Evolutionary conservation across 2,329 filamentous ascomycete genomes (phyloP), one percentile per base, ranked within the genome.

Genomic region (Fusarium staphyleae): DNA sequence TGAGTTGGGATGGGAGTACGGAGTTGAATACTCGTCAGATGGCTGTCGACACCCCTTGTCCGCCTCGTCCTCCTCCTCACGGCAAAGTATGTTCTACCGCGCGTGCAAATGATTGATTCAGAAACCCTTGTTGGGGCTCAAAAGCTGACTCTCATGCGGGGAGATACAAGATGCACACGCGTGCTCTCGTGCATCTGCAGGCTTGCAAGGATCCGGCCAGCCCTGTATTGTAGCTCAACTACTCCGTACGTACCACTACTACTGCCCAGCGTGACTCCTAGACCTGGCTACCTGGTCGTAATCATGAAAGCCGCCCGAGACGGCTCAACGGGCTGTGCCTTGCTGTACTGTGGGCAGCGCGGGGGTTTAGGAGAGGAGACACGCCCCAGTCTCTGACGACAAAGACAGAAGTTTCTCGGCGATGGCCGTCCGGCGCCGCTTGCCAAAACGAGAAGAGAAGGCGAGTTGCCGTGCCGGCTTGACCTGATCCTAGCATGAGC

Each of bases 351-450:
- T 22, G 47, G 39, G 26, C 32, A 36, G 22, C 22, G 42, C 42
- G 42, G 32, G 42, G 42, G 19, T 14, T 46, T 29, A 34, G 8
- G 18, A 44, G 22, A 44, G 29, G 39, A 24, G 32, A 18, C 44
- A 22, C 45, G 46, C 30, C 36, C 37, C 37, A 48, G 30, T 49
- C 24, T 26, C 24, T 44, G 30, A 36, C 43, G 33, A 43, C 47
- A 15, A 50, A 58, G 44, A 39, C 30, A 48, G 56, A 45, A 56
- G 19, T 29, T 34, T 24, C 34, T 53, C 56, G 56, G 56, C 56
- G 56, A 47, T 40, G 48, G 37, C 56, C 56, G 56, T 22, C 52
- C 56, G 56, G 56, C 52, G 56, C 48, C 52, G 47, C 44, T 47
- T 59, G 33, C 56, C 56, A 32, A 40, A 56, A 50, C 18, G 42